A percentile compares a stretch with the other conserved stretches of the same genome.
phyloP scores from a whole-genome alignment of 306 rosid genomes.

The Potentilla sterilis region DNA sequence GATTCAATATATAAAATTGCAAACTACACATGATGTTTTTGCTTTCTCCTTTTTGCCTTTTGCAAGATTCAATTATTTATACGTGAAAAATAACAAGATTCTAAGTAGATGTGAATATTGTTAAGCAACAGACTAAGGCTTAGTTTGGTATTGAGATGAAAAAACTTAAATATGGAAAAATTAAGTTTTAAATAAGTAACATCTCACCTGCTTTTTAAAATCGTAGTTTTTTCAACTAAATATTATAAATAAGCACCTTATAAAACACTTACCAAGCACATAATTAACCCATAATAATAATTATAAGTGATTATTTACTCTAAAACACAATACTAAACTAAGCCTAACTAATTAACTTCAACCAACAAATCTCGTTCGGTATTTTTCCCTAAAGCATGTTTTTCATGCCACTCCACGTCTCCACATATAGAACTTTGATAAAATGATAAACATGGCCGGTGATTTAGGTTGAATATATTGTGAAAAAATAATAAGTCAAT shows the following conservation, averaged over 20 bases:
- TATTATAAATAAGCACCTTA: no score
- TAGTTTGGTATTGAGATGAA: no score
- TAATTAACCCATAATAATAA: no score
- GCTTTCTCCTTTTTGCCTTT: conserved; percentile 4
- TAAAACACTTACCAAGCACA: no score
- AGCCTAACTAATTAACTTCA: neutral
- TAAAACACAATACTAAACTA: no score
- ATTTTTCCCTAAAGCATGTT: neutral
- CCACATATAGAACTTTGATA: neutral
- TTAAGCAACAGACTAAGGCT: neutral
- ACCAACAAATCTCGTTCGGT: neutral
- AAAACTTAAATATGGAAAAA: no score
- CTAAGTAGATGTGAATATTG: neutral
- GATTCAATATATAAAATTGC: neutral
- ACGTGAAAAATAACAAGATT: neutral
- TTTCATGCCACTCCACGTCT: neutral
- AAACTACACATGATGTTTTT: neutral
- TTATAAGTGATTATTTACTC: no score
- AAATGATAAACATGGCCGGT: neutral
- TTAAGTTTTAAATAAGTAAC: no score
- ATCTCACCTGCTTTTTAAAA: no score
- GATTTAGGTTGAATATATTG: neutral
- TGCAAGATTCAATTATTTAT: neutral
- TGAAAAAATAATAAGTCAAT: neutral
- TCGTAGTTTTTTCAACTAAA: no score